Conservation (phyloP, 1,284 basidiomycete genomes). For the Heterobasidion occidentale region DNA sequence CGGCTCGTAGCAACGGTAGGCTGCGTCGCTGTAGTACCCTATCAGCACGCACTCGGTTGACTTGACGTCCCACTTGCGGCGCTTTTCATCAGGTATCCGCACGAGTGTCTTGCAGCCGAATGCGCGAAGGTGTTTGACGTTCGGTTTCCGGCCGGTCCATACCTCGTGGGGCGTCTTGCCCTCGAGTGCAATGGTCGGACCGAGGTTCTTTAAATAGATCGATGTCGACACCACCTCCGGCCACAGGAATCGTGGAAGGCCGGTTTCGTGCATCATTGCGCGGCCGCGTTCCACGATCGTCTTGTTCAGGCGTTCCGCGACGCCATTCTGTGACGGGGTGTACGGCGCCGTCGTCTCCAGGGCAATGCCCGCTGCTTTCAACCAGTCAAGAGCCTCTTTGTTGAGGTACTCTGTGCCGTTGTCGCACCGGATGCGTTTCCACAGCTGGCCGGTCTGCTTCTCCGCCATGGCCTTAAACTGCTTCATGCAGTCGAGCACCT, state of each 20-base stretch:
- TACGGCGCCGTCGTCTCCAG: neutral
- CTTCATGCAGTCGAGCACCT: neutral
- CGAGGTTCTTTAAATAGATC: neutral
- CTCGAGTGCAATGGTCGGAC: neutral
- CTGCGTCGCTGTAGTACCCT: neutral
- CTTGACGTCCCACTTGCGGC: neutral
- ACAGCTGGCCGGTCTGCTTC: neutral
- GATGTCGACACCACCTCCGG: neutral
- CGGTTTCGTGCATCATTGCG: neutral
- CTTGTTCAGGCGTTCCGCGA: neutral
- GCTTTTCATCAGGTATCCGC: neutral
- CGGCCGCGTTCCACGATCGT: neutral
- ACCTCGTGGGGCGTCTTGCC: neutral
- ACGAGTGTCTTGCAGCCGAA: neutral
- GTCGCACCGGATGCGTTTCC: neutral
- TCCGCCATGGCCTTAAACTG: neutral
- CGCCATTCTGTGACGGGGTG: neutral
- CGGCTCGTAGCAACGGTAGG: neutral
- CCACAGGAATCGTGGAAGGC: neutral
- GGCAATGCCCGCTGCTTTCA: neutral
- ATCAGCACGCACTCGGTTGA: neutral
- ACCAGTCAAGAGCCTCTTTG: neutral
- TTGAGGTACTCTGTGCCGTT: neutral
- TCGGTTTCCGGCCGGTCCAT: neutral
- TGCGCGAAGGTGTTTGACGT: neutral